phyloP scores from a whole-genome alignment of 1,284 basidiomycete species.

The Chalciporus sp. region DNA sequence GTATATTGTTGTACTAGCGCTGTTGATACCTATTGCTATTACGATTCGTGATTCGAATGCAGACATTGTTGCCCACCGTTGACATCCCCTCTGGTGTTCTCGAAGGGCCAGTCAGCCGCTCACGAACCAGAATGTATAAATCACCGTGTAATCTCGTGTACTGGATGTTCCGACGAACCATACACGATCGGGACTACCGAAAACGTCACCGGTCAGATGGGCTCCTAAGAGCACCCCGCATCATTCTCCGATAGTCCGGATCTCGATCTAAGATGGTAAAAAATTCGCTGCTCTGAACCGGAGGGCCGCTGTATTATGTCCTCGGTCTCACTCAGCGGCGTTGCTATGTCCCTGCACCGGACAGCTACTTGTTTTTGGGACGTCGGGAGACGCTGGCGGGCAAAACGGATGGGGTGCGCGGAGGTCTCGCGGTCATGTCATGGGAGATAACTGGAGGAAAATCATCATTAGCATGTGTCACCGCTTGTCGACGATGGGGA shows the following conservation, averaged over 20 bases:
- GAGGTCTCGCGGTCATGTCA: slow-evolving; percentile 27
- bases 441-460: not conserved
- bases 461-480: not conserved
- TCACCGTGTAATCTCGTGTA: not conserved
- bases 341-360: slow-evolving; percentile 29
- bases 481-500: not conserved
- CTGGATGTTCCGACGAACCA: not conserved
- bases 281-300: slow-evolving; percentile 33
- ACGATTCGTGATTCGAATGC: slow-evolving; percentile 19
- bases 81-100: not conserved
- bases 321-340: slow-evolving; percentile 29
- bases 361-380: slow-evolving; percentile 7
- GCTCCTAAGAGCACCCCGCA: slow-evolving; percentile 23
- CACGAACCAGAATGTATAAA: not conserved
- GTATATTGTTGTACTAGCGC: slow-evolving; percentile 34
- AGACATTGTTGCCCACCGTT: slow-evolving; percentile 26
- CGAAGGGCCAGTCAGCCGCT: not conserved
- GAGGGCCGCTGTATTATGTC: slow-evolving; percentile 29
- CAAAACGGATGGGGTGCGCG: slow-evolving; percentile 19
- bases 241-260: slow-evolving; percentile 29
- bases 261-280: slow-evolving; percentile 28
- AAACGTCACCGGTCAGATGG: slow-evolving; percentile 4
- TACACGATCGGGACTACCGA: slow-evolving; percentile 9
- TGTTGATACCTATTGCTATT: slow-evolving; percentile 35
- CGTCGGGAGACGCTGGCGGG: slow-evolving; percentile 12